Conservation (phyloP, 306 rosid genomes). For the Nissolia schottii region DNA sequence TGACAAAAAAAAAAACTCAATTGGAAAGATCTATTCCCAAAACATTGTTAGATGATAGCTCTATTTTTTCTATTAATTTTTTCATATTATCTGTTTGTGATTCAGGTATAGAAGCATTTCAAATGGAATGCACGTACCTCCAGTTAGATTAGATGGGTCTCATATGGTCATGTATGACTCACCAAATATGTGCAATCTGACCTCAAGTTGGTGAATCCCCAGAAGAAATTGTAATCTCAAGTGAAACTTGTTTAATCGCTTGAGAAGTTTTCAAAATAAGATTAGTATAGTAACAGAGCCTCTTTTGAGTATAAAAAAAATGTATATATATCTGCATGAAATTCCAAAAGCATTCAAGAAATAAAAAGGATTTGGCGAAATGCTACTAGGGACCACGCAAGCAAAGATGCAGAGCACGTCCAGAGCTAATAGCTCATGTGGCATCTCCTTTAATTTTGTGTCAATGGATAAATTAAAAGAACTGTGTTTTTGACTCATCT, state of each 20-base stretch:
- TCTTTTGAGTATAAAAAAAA: background rate
- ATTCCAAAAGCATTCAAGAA: background rate
- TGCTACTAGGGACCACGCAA: too few relatives aligned
- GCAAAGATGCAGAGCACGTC: too few relatives aligned
- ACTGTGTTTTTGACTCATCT: too few relatives aligned
- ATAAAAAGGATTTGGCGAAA: background rate
- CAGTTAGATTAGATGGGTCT: constrained; percentile 24
- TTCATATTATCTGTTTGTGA: background rate
- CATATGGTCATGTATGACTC: constrained; percentile 34
- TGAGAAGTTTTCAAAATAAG: background rate
- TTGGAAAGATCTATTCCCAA: too few relatives aligned
- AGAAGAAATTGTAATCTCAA: background rate
- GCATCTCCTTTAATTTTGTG: too few relatives aligned
- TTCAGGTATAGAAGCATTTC: constrained; percentile 30
- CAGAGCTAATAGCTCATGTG: too few relatives aligned
- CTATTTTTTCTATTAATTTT: background rate
- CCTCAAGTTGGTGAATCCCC: background rate
- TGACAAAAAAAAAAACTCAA: too few relatives aligned
- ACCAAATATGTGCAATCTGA: background rate
- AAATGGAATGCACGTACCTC: constrained; percentile 28
- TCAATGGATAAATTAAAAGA: too few relatives aligned
- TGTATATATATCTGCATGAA: background rate
- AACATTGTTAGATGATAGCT: background rate
- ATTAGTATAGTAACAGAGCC: background rate
- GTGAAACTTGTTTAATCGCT: background rate